phyloP scores from a whole-genome alignment of 208 protist species.

The Wallacemonas sp. region DNA sequence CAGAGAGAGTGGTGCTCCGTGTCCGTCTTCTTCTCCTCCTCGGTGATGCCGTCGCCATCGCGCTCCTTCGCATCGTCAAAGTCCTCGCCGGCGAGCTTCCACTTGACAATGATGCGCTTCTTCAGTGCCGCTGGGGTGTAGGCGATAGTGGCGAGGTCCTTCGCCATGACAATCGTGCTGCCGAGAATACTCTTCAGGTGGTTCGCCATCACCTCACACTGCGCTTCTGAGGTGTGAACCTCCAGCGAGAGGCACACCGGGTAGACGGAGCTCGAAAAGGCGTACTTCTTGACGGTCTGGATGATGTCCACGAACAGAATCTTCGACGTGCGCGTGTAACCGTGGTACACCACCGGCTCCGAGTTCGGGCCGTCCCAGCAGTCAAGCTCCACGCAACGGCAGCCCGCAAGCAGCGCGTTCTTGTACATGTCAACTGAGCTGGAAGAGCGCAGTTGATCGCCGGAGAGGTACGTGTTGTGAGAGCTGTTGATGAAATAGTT shows the following conservation, averaged over 20 bases:
- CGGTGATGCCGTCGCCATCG: constrained; percentile 1
- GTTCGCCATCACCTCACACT: constrained; percentile 44
- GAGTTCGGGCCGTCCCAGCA: constrained; percentile 64
- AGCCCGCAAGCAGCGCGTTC: constrained; percentile 34
- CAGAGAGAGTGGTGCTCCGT: constrained; percentile 12
- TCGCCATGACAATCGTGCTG: constrained; percentile 18
- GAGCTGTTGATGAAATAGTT: constrained; percentile 85
- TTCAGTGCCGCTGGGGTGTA: constrained; percentile 38
- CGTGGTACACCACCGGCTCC: constrained; percentile 68
- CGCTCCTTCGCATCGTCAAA: constrained; percentile 23
- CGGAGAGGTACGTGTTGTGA: constrained; percentile 94
- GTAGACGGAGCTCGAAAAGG: constrained; percentile 40
- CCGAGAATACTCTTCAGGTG: constrained; percentile 43
- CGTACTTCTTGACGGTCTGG: constrained; percentile 39
- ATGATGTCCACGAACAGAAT: constrained; percentile 50
- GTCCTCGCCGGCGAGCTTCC: constrained; percentile 31
- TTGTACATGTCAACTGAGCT: constrained; percentile 54
- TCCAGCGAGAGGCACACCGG: constrained; percentile 69
- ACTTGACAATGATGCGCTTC: constrained; percentile 41
- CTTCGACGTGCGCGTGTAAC: constrained; percentile 61
- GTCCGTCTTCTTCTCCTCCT: constrained; percentile 12
- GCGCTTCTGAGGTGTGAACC: constrained; percentile 42
- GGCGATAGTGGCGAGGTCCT: constrained; percentile 9
- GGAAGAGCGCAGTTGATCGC: constrained; percentile 79
- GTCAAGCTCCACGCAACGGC: constrained; percentile 65